Evolutionary conservation across 2,329 filamentous ascomycete genomes (phyloP).

Genomic region (Diaporthe sp.): DNA sequence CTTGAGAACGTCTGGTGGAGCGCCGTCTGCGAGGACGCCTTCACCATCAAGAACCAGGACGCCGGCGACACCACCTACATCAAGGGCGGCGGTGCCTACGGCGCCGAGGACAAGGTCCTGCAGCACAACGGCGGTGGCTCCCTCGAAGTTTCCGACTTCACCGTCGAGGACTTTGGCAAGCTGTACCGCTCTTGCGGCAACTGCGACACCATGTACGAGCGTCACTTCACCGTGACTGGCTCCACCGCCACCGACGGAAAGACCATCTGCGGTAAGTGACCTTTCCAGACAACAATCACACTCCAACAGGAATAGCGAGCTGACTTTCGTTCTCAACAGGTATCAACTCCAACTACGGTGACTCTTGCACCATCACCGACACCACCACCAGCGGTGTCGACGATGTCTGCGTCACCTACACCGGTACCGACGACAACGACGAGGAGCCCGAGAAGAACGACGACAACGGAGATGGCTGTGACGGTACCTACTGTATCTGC

Average conservation of each 20-base stretch:
- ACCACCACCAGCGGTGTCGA: neutral
- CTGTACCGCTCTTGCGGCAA: slow-evolving; percentile 62
- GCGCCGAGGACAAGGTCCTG: slow-evolving; percentile 52
- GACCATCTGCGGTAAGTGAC: slow-evolving; percentile 15
- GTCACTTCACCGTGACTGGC: slow-evolving; percentile 59
- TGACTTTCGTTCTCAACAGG: slow-evolving; percentile 47
- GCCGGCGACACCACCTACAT: slow-evolving; percentile 51
- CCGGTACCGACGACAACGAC: slow-evolving; percentile 25
- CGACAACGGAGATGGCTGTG: slow-evolving; percentile 27
- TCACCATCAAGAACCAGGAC: slow-evolving; percentile 50
- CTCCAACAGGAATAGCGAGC: neutral
- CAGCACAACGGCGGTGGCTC: slow-evolving; percentile 55
- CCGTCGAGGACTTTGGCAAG: slow-evolving; percentile 58
- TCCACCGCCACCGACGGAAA: slow-evolving; percentile 55
- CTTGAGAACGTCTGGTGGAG: slow-evolving; percentile 52
- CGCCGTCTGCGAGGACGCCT: slow-evolving; percentile 51
- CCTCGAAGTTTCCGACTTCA: slow-evolving; percentile 53
- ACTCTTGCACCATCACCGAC: slow-evolving; percentile 45
- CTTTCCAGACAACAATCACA: neutral
- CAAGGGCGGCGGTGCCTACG: slow-evolving; percentile 53
- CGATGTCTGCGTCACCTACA: slow-evolving; percentile 27
- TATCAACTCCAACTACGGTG: slow-evolving; percentile 63
- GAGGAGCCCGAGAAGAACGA: slow-evolving; percentile 21
- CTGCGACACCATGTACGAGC: slow-evolving; percentile 55
- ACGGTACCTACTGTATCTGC: slow-evolving; percentile 31